Evolutionary conservation across 2,329 filamentous ascomycete genomes (phyloP).

Genomic region (Colletotrichum nymphaeae): DNA sequence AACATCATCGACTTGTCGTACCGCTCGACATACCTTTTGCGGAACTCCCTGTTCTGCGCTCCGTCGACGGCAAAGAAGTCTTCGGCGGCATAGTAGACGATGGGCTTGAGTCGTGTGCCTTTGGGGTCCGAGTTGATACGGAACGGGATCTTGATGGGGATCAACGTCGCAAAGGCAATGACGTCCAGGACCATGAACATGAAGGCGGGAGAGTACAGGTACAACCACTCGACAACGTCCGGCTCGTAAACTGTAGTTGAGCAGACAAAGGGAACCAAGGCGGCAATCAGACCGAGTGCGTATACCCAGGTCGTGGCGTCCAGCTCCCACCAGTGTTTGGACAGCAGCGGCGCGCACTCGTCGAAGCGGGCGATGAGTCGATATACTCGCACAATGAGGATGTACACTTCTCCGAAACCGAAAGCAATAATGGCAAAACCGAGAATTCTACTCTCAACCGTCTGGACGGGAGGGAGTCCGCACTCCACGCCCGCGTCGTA

Average conservation of each 20-base stretch:
- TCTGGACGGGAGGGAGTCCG: constrained; percentile 18
- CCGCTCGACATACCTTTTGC: constrained; percentile 27
- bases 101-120: constrained; percentile 29
- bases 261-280: constrained; percentile 28
- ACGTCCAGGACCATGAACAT: constrained; percentile 34
- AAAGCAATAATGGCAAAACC: constrained; percentile 33
- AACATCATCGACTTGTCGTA: constrained; percentile 35
- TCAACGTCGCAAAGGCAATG: constrained; percentile 30
- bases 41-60: constrained; percentile 33
- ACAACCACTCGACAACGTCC: constrained; percentile 29
- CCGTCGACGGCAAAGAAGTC: constrained; percentile 34
- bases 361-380: constrained; percentile 29
- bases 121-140: constrained; percentile 33
- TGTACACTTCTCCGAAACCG: constrained; percentile 33
- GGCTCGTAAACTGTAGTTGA: constrained; percentile 33
- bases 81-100: constrained; percentile 33
- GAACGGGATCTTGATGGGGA: constrained; percentile 31
- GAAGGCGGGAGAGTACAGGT: constrained; percentile 31
- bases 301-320: constrained; percentile 34
- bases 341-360: constrained; percentile 28
- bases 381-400: constrained; percentile 32
- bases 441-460: constrained; percentile 28
- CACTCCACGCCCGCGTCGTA: constrained; percentile 28
- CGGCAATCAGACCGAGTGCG: constrained; percentile 30
- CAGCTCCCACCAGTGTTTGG: constrained; percentile 31